phyloP scores from a whole-genome alignment of 805 yeast species.

The Wickerhamomyces bisporus region DNA sequence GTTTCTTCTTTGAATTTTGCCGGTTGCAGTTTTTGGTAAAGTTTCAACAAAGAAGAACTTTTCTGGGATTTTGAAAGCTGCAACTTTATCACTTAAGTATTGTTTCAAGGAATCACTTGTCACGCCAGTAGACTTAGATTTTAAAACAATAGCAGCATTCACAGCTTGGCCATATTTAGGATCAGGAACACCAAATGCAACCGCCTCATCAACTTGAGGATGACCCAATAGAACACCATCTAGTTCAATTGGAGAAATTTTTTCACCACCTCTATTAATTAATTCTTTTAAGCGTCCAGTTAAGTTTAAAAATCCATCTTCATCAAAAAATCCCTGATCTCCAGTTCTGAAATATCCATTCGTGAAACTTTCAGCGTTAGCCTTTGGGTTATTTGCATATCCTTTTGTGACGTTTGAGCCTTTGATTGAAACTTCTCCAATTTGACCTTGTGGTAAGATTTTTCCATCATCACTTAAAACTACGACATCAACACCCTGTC shows the following conservation, averaged over 20 bases:
- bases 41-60: constrained; percentile 52
- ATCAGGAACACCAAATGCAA: constrained; percentile 63
- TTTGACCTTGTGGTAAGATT: constrained; percentile 41
- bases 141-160: constrained; percentile 62
- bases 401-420: constrained; percentile 71
- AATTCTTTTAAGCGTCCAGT: constrained; percentile 73
- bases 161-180: constrained; percentile 67
- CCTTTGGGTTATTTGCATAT: constrained; percentile 65
- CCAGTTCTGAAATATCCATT: constrained; percentile 67
- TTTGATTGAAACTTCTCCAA: constrained; percentile 65
- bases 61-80: constrained; percentile 58
- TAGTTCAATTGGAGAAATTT: constrained; percentile 67
- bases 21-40: constrained; percentile 74
- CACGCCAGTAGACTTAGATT: constrained; percentile 29
- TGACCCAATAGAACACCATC: constrained; percentile 57
- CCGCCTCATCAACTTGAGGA: constrained; percentile 65
- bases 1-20: constrained; percentile 66
- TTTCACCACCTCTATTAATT: constrained; percentile 75
- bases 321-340: constrained; percentile 63
- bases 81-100: constrained; percentile 40
- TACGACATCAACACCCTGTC: constrained; percentile 61
- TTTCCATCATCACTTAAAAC: constrained; percentile 48
- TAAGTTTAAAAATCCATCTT: constrained; percentile 52
- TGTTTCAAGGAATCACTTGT: constrained; percentile 40
- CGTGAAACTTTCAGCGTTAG: constrained; percentile 64